phyloP scores from a whole-genome alignment of 148 eudicot species.

The Talinum fruticosum region DNA sequence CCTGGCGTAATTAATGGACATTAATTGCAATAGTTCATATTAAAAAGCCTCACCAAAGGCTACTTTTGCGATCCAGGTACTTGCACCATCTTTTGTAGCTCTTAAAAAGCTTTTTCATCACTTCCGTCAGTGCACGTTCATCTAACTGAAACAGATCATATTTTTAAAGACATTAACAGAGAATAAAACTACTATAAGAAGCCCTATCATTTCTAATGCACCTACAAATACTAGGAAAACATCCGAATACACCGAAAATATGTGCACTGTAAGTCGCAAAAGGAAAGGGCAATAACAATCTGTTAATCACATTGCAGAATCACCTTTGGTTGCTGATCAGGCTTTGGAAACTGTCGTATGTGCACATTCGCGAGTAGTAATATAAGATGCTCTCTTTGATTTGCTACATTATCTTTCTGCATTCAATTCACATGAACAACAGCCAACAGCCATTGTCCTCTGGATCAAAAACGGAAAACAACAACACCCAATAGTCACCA shows the following conservation, averaged over 20 bases:
- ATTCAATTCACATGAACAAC: constrained; percentile 16
- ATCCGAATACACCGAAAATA: not conserved
- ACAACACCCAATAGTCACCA: not conserved
- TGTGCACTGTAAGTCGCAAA: not conserved
- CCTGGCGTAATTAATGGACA: not conserved
- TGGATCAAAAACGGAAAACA: not conserved
- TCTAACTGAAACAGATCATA: constrained; percentile 55
- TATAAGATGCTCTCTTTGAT: constrained; percentile 97
- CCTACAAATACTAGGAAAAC: not conserved
- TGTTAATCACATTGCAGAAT: not conserved
- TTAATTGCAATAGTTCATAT: not conserved
- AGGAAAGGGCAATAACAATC: not conserved
- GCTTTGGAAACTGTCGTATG: constrained; percentile 92
- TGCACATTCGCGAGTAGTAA: constrained; percentile 97
- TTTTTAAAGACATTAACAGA: constrained; percentile 11
- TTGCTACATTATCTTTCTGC: constrained; percentile 96
- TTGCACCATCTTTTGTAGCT: constrained; percentile 99
- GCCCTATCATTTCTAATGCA: not conserved
- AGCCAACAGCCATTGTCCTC: not conserved
- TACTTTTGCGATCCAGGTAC: constrained; percentile 95
- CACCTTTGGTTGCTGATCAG: constrained; percentile 96
- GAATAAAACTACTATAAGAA: not conserved
- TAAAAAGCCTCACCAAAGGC: constrained; percentile 73
- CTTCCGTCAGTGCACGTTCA: constrained; percentile 87
- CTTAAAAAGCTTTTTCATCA: constrained; percentile 99